Conservation (phyloP, 2,329 filamentous ascomycete species). For the Aspergillus flavus region DNA sequence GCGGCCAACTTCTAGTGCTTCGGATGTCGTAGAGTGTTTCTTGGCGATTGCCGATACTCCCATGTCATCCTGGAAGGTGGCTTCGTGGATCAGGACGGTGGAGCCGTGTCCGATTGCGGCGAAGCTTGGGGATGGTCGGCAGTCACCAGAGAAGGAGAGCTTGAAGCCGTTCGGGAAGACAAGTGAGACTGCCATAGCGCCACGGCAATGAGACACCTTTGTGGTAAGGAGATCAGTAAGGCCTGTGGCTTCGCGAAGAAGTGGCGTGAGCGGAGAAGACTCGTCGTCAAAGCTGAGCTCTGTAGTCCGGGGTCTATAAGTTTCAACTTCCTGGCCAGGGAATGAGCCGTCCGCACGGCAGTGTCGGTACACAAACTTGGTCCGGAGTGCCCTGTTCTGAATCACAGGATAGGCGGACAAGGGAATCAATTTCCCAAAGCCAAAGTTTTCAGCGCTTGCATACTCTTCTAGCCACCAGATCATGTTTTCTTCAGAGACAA, state of each 20-base stretch:
- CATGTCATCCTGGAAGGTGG: conserved; percentile 90
- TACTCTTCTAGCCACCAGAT: conserved; percentile 79
- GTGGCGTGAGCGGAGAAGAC: conserved; percentile 34
- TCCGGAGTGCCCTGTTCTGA: conserved; percentile 21
- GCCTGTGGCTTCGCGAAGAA: conserved; percentile 57
- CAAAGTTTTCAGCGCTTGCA: conserved; percentile 73
- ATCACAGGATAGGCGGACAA: conserved; percentile 43
- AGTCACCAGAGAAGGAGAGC: conserved; percentile 92
- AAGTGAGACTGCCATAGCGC: conserved; percentile 74
- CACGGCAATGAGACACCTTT: conserved; percentile 75
- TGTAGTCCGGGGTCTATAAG: conserved; percentile 20
- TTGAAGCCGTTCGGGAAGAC: conserved; percentile 81
- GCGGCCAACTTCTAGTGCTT: conserved; percentile 77
- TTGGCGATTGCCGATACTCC: conserved; percentile 77
- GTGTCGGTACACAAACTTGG: conserved; percentile 35
- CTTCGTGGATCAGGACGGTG: conserved; percentile 90
- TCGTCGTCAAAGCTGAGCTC: conserved; percentile 30
- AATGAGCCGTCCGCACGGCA: conserved; percentile 30
- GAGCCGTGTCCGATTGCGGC: conserved; percentile 69
- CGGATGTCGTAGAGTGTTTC: conserved; percentile 84
- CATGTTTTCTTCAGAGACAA: conserved; percentile 74
- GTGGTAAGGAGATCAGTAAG: conserved; percentile 69
- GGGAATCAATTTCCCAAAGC: conserved; percentile 61
- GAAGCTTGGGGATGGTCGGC: conserved; percentile 74
- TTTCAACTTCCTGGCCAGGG: conserved; percentile 17